These are phyloP conservation scores for Fusarium verrucosum DNA, from an alignment of 2,329 filamentous ascomycete genomes.

Conservation along the genomic window DNA sequence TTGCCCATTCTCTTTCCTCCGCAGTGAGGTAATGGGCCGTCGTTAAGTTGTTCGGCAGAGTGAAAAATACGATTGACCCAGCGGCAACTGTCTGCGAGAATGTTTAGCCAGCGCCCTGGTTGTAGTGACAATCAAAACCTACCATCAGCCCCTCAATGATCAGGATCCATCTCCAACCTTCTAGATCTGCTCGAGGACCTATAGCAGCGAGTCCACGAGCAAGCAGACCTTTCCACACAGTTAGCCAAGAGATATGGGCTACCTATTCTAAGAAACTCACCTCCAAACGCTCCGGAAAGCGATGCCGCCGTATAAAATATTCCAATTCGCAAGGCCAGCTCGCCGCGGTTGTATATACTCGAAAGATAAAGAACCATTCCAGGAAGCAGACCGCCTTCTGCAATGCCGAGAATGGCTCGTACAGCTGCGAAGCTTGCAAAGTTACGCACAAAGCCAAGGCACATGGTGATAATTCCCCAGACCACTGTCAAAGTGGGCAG, in stretches of 20 bases:
- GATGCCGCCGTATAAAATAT: constrained; percentile 68
- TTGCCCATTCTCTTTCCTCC: not conserved
- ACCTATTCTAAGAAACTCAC: not conserved
- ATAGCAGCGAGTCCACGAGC: constrained; percentile 3
- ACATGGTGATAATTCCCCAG: constrained; percentile 69
- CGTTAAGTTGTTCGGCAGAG: not conserved
- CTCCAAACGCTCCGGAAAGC: constrained; percentile 50
- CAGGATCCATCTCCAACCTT: constrained; percentile 7
- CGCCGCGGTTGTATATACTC: constrained; percentile 66
- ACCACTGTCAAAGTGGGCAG: constrained; percentile 63
- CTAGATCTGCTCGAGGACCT: not conserved
- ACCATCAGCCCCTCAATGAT: constrained; percentile 3
- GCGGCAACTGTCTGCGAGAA: not conserved
- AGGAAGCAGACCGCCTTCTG: constrained; percentile 49
- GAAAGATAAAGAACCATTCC: constrained; percentile 76
- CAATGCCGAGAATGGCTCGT: constrained; percentile 44
- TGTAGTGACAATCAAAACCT: rapidly evolving
- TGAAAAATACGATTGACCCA: not conserved
- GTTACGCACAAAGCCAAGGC: constrained; percentile 62
- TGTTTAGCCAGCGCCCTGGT: not conserved
- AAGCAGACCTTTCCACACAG: not conserved
- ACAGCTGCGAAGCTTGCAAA: constrained; percentile 67
- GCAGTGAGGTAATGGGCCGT: not conserved
- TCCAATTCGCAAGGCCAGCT: constrained; percentile 70
- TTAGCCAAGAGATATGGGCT: not conserved